Percentiles rank a stretch among this genome's conserved stretches.
Conservation (phyloP, 2,329 filamentous ascomycete genomes). For the Botrytis pseudocinerea region DNA sequence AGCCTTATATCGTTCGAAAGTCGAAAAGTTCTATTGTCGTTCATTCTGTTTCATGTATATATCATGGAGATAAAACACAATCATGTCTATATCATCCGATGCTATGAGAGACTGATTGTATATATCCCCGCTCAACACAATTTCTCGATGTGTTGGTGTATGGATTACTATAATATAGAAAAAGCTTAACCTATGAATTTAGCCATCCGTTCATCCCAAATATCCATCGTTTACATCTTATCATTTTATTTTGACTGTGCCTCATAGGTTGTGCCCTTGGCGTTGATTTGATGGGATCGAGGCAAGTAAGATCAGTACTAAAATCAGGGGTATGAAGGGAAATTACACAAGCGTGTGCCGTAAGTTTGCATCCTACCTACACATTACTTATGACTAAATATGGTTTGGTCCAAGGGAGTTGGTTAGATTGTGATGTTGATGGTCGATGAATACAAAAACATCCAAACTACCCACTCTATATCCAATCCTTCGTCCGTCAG, state of each 20-base stretch:
- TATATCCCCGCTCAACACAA: background rate
- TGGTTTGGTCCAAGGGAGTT: background rate
- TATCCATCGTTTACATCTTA: background rate
- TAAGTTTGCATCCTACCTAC: background rate
- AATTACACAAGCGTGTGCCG: conserved; percentile 15
- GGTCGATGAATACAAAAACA: conserved; percentile 17
- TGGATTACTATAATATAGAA: background rate
- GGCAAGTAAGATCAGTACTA: background rate
- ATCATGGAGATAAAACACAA: background rate
- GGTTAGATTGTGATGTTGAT: background rate
- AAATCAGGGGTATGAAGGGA: conserved; percentile 12
- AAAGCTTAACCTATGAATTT: background rate
- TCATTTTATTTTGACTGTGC: background rate
- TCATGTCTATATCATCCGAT: background rate
- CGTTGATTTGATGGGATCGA: background rate
- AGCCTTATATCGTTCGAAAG: background rate
- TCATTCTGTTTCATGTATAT: background rate
- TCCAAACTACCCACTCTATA: background rate
- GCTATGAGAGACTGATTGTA: background rate
- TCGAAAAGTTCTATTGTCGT: background rate
- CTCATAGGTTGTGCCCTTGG: background rate
- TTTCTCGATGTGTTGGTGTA: background rate
- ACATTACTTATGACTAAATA: background rate
- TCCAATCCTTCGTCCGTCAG: background rate
- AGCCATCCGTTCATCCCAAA: background rate